Evolutionary conservation across 2,329 filamentous ascomycete species (phyloP), one percentile per base, ranked within the genome.

Genomic region (Claviceps fusiformis): DNA sequence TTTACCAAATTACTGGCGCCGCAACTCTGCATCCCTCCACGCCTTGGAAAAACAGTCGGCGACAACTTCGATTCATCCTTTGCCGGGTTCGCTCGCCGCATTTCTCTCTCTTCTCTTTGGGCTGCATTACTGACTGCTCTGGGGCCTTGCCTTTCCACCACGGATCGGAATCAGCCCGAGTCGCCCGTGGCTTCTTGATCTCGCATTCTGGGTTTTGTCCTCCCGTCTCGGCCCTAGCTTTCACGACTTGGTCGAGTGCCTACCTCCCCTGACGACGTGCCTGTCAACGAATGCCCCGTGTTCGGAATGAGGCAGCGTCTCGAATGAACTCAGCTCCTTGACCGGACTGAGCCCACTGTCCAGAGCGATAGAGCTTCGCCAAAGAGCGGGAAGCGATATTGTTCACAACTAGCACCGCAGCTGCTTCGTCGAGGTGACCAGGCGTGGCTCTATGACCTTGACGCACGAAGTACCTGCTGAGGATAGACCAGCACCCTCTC

Each of bases 261-360:
- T 50, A 15, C 35, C 15, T 29, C 52, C 33, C 17, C 39, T 19
- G 44, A 54, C 55, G 56, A 54, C 55, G 33, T 49, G 43, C 55
- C 45, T 56, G 1, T 47, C 37, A 41, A 46, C 39, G 17, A 46
- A 41, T 37, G 11, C 24, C 53, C 44, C 41, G 43, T 48, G 54
- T 64, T 64, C 76, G 77, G 75, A 76, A 81, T 81, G 78, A 75
- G 77, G 78, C 80, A 80, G 75, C 71, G 69, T 66, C 67, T 69
- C 72, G 70, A 69, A 71, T 72, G 71, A 68, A 69, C 77, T 80
- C 78, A 80, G 77, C 73, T 80, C 77, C 78, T 72, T 78, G 70
- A 74, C 73, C 71, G 78, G 78, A 81, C 78, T 80, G 77, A 77
- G 76, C 70, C 65, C 62, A 62, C 57, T 58, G 47, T 52, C 52